phyloP scores from a whole-genome alignment of 139 green algal species.

The Chlamydomonas schloesseri region DNA sequence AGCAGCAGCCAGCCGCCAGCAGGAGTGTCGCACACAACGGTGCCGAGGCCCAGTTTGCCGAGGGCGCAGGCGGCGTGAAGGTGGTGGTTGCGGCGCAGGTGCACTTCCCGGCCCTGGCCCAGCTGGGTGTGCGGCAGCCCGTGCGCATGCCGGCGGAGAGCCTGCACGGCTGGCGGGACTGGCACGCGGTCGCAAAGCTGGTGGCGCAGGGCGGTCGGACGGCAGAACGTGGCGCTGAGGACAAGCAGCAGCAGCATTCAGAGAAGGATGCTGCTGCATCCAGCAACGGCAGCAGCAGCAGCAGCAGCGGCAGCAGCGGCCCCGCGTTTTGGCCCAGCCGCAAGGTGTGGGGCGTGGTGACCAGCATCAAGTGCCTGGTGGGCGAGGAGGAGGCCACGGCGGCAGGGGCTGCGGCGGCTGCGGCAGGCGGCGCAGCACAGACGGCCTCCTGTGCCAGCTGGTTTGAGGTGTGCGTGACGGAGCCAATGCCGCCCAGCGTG shows the following conservation, averaged over 20 bases:
- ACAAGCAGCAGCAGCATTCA: background rate
- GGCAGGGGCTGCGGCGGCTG: no score
- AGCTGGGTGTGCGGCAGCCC: slow-evolving; percentile 5
- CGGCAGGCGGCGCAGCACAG: no score
- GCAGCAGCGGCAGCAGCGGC: background rate
- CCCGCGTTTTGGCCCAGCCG: no score
- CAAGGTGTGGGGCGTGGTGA: no score
- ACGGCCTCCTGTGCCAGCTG: no score
- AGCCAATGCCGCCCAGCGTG: no score
- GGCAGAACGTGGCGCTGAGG: background rate
- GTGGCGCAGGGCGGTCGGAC: background rate
- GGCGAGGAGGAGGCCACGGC: no score
- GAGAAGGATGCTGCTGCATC: background rate
- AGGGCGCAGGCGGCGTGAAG: background rate
- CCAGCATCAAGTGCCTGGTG: no score
- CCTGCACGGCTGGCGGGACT: background rate
- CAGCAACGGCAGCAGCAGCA: no score
- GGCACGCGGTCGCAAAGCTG: background rate
- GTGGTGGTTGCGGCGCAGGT: background rate
- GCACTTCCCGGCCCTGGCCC: background rate
- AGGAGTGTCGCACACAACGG: background rate
- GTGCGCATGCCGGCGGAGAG: background rate
- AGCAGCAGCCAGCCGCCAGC: background rate
- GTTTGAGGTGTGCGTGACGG: no score
- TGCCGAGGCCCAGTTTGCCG: background rate